phyloP scores from a whole-genome alignment of 441 rosid genomes.

The Raphanus hybrid region DNA sequence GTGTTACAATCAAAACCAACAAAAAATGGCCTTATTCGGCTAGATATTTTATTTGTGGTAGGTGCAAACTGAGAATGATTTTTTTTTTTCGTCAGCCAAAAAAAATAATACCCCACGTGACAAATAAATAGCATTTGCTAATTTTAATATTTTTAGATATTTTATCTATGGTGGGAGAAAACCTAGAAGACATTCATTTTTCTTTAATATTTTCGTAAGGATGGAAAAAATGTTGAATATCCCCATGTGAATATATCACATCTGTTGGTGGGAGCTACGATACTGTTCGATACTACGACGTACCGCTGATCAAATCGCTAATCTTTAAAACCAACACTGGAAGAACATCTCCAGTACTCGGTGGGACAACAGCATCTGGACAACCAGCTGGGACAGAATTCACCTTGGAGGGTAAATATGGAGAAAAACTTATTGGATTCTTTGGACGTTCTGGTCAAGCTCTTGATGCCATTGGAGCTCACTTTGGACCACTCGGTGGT shows the following conservation, averaged over 20 bases:
- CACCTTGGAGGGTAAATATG: conserved; percentile 18
- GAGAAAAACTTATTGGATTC: conserved; percentile 37
- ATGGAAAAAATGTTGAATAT: too few relatives aligned
- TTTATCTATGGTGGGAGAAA: too few relatives aligned
- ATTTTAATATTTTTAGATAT: too few relatives aligned
- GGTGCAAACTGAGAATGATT: neutral
- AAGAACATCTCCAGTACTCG: conserved; percentile 31
- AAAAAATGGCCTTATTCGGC: too few relatives aligned
- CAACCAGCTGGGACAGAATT: conserved; percentile 16
- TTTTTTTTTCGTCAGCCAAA: neutral
- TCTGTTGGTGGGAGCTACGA: too few relatives aligned
- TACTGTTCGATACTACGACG: neutral
- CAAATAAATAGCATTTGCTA: neutral
- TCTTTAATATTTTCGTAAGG: too few relatives aligned
- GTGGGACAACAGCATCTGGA: neutral
- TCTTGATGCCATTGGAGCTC: conserved; percentile 30
- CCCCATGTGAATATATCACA: too few relatives aligned
- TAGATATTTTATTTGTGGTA: too few relatives aligned
- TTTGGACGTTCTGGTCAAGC: conserved; percentile 38
- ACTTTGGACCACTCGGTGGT: conserved; percentile 15
- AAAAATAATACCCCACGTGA: neutral
- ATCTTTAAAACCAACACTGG: conserved; percentile 27
- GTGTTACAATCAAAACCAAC: too few relatives aligned
- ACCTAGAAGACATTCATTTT: too few relatives aligned
- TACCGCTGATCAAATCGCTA: conserved; percentile 16